Evolutionary conservation across 352 stramenopile genomes (phyloP).

Genomic region (Pythium sp.): DNA sequence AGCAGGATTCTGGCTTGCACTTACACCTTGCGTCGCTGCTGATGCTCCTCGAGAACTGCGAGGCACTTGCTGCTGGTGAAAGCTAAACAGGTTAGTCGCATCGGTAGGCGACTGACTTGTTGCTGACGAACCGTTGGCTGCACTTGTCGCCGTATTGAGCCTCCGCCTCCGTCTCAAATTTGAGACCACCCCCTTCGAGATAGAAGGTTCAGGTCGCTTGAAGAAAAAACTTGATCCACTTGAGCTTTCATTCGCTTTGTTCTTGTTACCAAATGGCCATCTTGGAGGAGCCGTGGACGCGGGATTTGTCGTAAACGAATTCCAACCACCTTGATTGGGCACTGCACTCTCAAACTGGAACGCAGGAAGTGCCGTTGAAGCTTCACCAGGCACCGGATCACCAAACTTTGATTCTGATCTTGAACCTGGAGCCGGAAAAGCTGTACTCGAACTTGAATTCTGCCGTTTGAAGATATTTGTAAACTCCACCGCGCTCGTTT

Average conservation of each 20-base stretch:
- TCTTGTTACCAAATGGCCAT: conserved; percentile 1
- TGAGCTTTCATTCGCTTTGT: neutral
- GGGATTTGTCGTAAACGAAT: neutral
- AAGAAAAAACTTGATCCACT: neutral
- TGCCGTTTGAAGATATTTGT: conserved; percentile 12
- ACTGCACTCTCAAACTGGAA: conserved; percentile 8
- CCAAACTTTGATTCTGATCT: neutral
- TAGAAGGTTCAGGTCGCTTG: neutral
- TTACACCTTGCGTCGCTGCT: neutral
- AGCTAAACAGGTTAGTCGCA: neutral
- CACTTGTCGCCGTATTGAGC: neutral
- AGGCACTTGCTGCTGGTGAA: neutral
- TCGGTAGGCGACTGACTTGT: neutral
- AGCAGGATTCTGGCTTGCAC: neutral
- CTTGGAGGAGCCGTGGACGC: neutral
- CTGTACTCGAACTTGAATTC: neutral
- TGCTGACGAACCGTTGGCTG: neutral
- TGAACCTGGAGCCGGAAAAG: neutral
- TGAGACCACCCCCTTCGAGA: neutral
- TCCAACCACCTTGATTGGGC: neutral
- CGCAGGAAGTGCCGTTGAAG: neutral
- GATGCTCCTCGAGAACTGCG: neutral
- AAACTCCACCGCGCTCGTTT: conserved; percentile 7
- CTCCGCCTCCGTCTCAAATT: conserved; percentile 5
- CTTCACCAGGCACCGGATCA: neutral